phyloP scores from a whole-genome alignment of 1,284 basidiomycete genomes.

The Trametes hirsuta region DNA sequence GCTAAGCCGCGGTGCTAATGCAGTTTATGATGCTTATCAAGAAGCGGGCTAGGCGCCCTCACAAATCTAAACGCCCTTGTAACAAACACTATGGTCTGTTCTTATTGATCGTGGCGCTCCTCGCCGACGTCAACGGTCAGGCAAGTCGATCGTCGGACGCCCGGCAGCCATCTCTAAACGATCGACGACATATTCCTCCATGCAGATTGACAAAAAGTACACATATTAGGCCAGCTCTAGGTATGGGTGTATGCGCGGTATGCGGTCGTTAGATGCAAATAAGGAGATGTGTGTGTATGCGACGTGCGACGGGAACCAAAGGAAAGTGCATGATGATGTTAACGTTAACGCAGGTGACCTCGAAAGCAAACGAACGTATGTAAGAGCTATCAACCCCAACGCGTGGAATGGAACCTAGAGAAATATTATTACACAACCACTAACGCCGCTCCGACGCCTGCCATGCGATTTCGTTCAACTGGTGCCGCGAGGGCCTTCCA shows the following conservation, averaged over 20 bases:
- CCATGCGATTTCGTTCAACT: conserved; percentile 28
- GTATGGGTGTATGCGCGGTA: conserved; percentile 22
- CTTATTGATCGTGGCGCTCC: not conserved
- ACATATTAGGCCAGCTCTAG: conserved; percentile 26
- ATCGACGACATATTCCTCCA: not conserved
- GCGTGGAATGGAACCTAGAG: conserved; percentile 2
- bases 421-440: conserved; percentile 17
- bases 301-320: conserved; percentile 9
- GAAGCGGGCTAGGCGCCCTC: not conserved
- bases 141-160: no score
- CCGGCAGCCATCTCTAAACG: no score
- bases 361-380: conserved; percentile 23
- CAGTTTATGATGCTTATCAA: not conserved
- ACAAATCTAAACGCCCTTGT: not conserved
- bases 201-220: conserved; percentile 14
- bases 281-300: conserved; percentile 12
- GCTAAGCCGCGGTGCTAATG: not conserved
- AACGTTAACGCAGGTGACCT: conserved; percentile 12
- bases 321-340: conserved; percentile 16
- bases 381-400: conserved; percentile 15
- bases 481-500: conserved; percentile 22
- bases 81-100: not conserved
- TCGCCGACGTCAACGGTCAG: no score
- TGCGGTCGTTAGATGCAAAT: conserved; percentile 20
- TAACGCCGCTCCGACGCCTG: conserved; percentile 26